These are phyloP conservation scores for Talaromyces funiculosus DNA, from an alignment of 2,329 filamentous ascomycete species.

Conservation along the genomic window DNA sequence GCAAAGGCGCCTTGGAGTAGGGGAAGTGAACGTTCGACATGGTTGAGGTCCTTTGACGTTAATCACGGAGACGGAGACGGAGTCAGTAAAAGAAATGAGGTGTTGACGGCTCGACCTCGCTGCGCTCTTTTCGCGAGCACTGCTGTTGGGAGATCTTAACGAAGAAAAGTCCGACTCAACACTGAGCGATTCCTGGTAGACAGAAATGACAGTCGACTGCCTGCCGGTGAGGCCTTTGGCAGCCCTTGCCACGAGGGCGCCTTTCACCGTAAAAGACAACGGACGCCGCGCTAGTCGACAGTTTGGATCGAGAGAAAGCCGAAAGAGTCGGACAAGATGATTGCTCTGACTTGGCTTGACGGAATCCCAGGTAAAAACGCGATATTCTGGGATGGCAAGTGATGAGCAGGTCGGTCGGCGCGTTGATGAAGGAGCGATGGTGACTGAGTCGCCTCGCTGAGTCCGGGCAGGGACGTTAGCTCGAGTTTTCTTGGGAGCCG, in stretches of 20 bases:
- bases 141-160: background rate
- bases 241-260: constrained; percentile 46
- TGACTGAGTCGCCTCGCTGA: constrained; percentile 36
- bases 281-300: constrained; percentile 30
- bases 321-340: constrained; percentile 22
- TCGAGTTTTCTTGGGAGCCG: constrained; percentile 24
- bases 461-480: constrained; percentile 38
- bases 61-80: constrained; percentile 12
- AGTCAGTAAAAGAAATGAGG: background rate
- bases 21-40: constrained; percentile 92
- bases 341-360: constrained; percentile 26
- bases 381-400: constrained; percentile 34
- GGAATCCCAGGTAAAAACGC: constrained; percentile 39
- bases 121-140: background rate
- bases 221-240: constrained; percentile 43
- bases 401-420: constrained; percentile 27
- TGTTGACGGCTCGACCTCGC: constrained; percentile 1
- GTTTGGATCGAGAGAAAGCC: constrained; percentile 20
- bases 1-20: constrained; percentile 90
- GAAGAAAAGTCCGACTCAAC: background rate
- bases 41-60: constrained; percentile 34
- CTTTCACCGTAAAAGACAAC: constrained; percentile 34
- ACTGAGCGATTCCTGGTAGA: constrained; percentile 25
- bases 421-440: constrained; percentile 39
- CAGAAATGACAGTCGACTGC: constrained; percentile 24